Base-by-base conservation (phyloP, 768 basidiomycete genomes). In the Daedalea quercina region DNA sequence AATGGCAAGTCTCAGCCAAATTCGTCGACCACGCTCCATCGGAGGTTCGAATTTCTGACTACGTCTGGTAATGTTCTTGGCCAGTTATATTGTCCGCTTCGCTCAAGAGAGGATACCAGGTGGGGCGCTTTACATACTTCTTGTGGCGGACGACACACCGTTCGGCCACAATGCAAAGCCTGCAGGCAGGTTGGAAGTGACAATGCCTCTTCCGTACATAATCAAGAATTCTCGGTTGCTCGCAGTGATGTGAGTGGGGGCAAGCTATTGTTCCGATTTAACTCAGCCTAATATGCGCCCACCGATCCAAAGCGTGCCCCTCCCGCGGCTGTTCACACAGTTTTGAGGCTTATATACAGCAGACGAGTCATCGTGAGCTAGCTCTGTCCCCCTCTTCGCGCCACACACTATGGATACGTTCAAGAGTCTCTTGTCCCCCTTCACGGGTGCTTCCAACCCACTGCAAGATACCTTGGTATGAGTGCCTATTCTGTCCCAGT, bases 381-480 rank as follows among this genome's bases (percentile, higher is more conserved):
- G 51, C 50, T 40, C 51, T 53, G 50, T 57, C 51, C 48, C 53
- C 52, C 51, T 57, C 50, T 54, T 56, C 45, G 50, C 35, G 46
- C 52, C 46, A 47, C 45, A 45, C 54, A 33, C 51, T 56, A 91
- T 91, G 90, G 81, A 91, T 54, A 58, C 82, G 43, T 59, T 91
- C 57, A 87, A 82, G 72, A 84, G 67, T 63, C 70, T 91, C 54
- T 71, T 91, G 44, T 85, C 85, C 59, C 89, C 88, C 9, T 68
- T 70, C 34, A 81, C 79, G 15, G 77, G 82, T 71, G 81, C 79
- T 60, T 79, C 83, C 28, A 77, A 75, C 40, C 81, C 88, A 28
- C 73, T 91, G 34, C 87, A 90, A 57, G 89, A 91, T 59, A 91
- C 89, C 35, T 73, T 91, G 37, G 89, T 89, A 66, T 48, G 77